Evolutionary conservation across 306 rosid genomes (phyloP).

Genomic region (Vicia villosa): DNA sequence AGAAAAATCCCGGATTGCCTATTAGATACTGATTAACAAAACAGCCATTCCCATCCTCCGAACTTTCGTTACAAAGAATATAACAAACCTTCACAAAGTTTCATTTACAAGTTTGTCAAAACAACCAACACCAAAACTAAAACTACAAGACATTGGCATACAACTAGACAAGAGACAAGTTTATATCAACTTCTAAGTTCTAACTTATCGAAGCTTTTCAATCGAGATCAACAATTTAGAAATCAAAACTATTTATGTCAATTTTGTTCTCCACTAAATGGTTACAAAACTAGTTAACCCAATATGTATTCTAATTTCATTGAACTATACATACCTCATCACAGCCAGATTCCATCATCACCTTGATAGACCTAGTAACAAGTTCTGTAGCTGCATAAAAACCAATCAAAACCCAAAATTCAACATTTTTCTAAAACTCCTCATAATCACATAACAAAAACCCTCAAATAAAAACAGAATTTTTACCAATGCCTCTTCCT

Average conservation of each 20-base stretch:
- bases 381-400: constrained; percentile 78
- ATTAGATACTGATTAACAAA: background rate
- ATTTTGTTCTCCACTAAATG: background rate
- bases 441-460: constrained; percentile 13
- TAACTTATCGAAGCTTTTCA: background rate
- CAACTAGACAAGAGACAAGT: background rate
- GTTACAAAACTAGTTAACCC: background rate
- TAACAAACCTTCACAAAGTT: background rate
- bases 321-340: constrained; percentile 69
- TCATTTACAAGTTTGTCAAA: constrained; percentile 10
- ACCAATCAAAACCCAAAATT: constrained; percentile 13
- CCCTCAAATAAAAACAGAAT: background rate
- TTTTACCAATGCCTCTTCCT: constrained; percentile 87
- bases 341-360: constrained; percentile 96
- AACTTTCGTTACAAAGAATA: constrained; percentile 7
- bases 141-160: background rate
- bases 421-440: background rate
- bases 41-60: background rate
- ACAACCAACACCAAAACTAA: constrained; percentile 8
- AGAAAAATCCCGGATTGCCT: background rate
- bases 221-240: background rate
- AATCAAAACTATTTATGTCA: background rate
- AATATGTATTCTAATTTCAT: background rate
- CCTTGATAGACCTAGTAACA: constrained; percentile 82
- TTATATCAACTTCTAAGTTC: background rate